A percentile compares a stretch with the other conserved stretches of the same genome.
These are phyloP conservation scores for Kwoniella dendrophila DNA, from an alignment of 768 basidiomycete species.

Conservation along the genomic window DNA sequence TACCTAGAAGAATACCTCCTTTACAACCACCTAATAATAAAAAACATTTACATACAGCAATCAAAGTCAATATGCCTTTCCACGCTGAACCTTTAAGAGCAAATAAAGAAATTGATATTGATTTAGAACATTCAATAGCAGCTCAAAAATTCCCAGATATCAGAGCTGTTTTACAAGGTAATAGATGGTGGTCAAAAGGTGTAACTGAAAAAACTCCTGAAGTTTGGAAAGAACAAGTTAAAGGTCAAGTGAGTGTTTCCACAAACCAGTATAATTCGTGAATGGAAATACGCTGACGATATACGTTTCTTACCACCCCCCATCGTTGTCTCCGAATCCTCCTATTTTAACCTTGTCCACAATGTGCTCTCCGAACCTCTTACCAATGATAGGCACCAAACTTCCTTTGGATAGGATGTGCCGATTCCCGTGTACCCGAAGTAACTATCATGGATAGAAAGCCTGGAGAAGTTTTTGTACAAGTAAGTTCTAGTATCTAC, in stretches of 20 bases:
- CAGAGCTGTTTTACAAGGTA: conserved; percentile 59
- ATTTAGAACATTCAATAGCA: conserved; percentile 24
- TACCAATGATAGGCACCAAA: conserved; percentile 37
- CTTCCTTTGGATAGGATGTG: conserved; percentile 57
- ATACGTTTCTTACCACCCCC: background rate
- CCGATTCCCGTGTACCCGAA: conserved; percentile 84
- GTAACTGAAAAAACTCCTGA: conserved; percentile 63
- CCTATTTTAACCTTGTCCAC: background rate
- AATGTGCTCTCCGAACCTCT: background rate
- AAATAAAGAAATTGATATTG: conserved; percentile 22
- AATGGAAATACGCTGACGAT: conserved; percentile 25
- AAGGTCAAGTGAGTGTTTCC: conserved; percentile 66
- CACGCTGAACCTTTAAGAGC: conserved; percentile 23
- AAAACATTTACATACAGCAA: conserved; percentile 10
- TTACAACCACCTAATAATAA: conserved; percentile 6
- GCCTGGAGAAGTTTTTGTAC: conserved; percentile 75
- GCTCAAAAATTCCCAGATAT: conserved; percentile 50
- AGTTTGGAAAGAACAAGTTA: conserved; percentile 67
- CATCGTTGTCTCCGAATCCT: background rate
- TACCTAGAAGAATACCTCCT: background rate
- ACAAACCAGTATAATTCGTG: conserved; percentile 58
- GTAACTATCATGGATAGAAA: conserved; percentile 60
- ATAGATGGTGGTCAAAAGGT: conserved; percentile 71
- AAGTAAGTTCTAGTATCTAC: conserved; percentile 36
- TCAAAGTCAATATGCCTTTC: conserved; percentile 23